Percentiles rank a stretch among this genome's conserved stretches.
phyloP scores from a whole-genome alignment of 495 filamentous ascomycete genomes.

The Penicillium cinerascens region DNA sequence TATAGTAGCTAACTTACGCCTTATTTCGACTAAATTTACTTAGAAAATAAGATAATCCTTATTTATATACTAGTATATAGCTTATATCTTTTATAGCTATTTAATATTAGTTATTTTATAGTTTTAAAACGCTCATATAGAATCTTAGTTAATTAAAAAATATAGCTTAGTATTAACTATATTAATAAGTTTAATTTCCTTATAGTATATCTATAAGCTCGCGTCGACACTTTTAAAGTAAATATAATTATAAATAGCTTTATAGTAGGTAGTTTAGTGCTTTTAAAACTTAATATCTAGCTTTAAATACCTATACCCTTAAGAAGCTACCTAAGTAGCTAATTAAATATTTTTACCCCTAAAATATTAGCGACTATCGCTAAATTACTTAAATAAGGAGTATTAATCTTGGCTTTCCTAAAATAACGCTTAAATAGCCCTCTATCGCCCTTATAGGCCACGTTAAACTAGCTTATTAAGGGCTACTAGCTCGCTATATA shows the following conservation, averaged over 20 bases:
- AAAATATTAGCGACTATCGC: too few relatives aligned
- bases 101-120: background rate
- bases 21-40: background rate
- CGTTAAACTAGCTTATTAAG: too few relatives aligned
- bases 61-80: background rate
- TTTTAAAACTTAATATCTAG: conserved; percentile 13
- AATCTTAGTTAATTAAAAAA: background rate
- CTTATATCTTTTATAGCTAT: background rate
- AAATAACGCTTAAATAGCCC: too few relatives aligned
- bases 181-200: conserved; percentile 11
- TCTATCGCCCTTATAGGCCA: too few relatives aligned
- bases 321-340: conserved; percentile 5
- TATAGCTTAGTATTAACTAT: background rate
- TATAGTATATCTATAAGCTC: background rate
- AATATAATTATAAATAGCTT: conserved; percentile 7
- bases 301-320: conserved; percentile 7
- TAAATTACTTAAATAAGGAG: too few relatives aligned
- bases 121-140: background rate
- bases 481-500: too few relatives aligned
- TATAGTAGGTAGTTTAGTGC: conserved; percentile 5
- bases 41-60: background rate
- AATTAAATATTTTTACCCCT: conserved; percentile 4
- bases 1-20: background rate
- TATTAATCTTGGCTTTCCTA: too few relatives aligned
- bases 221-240: background rate